Percentiles rank a stretch among this genome's conserved stretches.
Conservation (phyloP, 345 rosid species). For the Eucalyptus pumila region DNA sequence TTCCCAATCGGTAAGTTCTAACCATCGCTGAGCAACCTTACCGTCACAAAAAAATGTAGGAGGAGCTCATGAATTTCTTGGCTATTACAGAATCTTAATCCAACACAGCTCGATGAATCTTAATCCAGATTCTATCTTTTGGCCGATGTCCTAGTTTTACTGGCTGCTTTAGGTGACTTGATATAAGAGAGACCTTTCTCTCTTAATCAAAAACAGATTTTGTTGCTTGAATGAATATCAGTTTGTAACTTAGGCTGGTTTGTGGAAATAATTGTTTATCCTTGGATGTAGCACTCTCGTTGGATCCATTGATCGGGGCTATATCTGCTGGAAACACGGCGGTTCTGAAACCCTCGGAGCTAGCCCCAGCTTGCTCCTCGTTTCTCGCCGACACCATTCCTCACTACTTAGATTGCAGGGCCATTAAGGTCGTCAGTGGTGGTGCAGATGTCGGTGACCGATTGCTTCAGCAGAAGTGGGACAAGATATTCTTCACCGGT, state of each 20-base stretch:
- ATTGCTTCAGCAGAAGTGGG: constrained; percentile 66
- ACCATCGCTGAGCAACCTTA: background rate
- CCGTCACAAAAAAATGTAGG: background rate
- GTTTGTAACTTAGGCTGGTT: background rate
- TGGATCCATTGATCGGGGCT: constrained; percentile 89
- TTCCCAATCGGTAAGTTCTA: constrained; percentile 65
- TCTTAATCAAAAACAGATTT: background rate
- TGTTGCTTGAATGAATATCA: background rate
- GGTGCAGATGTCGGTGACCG: constrained; percentile 39
- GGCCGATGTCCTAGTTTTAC: background rate
- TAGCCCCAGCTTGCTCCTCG: constrained; percentile 49
- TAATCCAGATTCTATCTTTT: background rate
- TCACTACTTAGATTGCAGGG: constrained; percentile 45
- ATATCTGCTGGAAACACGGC: constrained; percentile 87
- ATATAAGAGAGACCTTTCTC: background rate
- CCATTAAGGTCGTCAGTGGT: constrained; percentile 65
- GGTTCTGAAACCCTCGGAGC: constrained; percentile 62
- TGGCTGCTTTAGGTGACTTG: background rate
- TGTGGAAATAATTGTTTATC: background rate
- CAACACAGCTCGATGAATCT: background rate
- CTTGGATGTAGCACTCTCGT: constrained; percentile 39
- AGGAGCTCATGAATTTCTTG: background rate
- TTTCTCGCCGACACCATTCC: constrained; percentile 47
- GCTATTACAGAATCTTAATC: background rate
- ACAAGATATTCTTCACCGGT: constrained; percentile 95